Base-by-base conservation (phyloP, 495 filamentous ascomycete genomes). In the Podospora didyma region DNA sequence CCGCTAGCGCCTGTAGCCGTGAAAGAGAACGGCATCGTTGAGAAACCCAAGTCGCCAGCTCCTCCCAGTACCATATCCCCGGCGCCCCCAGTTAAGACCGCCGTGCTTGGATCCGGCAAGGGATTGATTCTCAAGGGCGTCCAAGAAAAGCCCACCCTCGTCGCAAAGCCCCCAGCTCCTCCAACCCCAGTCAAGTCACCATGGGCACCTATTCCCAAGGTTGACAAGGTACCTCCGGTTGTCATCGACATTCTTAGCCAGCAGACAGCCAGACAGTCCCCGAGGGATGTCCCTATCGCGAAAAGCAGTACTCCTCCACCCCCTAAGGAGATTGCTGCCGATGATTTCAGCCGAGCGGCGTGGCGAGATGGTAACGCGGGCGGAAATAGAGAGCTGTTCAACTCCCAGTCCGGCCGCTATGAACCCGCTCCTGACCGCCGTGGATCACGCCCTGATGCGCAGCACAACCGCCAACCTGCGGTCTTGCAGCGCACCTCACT, bases 361-460 rank as follows among this genome's bases (percentile, higher is more conserved):
- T 95, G 89, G 86, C 82, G 88, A 62, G 92, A 96, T 42, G 76
- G 79, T 16, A 78, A 86, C 19, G 49, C 64, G 0, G 54, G 52
- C 42, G 77, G 82, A 10, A 84, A 83, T 54, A 79, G 87, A 56
- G 91, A 97, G 67, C 79, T 99, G 0, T 99, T 83, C 70, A 96
- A 97, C 69, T 96, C 94, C 10, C 87, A 95, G 39, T 96, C 90
- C 46, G 94, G 95, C 21, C 86, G 90, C 42, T 95, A 96, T 62
- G 94, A 99, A 64, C 92, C 95, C 5, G 95, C 91, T 7, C 75
- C 81, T 42, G 89, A 95, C 54, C 86, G 89, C 39, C 82, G 89
- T 58, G 82, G 82, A 21, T 81, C 85, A 47, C 80, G 68, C 21
- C 47, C 47, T 16, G 87, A 46, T 81, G 81, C 47, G 46, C 75